Evolutionary conservation across 2,329 filamentous ascomycete species (phyloP).

Genomic region (Plectosphaerella plurivora): DNA sequence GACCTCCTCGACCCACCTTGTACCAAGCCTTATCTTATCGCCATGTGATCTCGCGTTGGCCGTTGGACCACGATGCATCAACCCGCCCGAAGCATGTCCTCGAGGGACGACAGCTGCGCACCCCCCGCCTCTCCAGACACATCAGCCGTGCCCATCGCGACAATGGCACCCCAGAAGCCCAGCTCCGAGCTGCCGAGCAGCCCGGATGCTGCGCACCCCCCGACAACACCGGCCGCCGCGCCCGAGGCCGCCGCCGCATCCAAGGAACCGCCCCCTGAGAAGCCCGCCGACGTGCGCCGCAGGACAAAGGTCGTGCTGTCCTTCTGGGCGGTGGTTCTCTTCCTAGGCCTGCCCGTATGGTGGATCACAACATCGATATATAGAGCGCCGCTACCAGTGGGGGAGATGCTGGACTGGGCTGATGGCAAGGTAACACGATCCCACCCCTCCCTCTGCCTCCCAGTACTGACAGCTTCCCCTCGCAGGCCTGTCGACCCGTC

Average conservation of each 20-base stretch:
- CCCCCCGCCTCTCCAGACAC: background rate
- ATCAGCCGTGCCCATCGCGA: too few species aligned
- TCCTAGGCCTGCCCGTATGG: slow-evolving; percentile 89
- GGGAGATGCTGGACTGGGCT: slow-evolving; percentile 87
- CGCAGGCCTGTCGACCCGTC: slow-evolving; percentile 77
- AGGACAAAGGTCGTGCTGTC: slow-evolving; percentile 75
- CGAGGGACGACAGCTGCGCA: background rate
- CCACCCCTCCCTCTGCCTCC: background rate
- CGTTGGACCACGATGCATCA: background rate
- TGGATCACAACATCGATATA: slow-evolving; percentile 93
- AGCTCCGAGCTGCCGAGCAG: background rate
- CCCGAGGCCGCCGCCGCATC: slow-evolving; percentile 9
- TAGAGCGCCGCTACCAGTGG: slow-evolving; percentile 75
- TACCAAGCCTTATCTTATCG: slow-evolving; percentile 3
- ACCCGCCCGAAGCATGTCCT: background rate
- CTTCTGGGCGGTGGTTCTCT: slow-evolving; percentile 84
- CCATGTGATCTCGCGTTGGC: slow-evolving; percentile 2
- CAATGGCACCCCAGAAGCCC: background rate
- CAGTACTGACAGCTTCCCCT: background rate
- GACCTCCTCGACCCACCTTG: too few species aligned
- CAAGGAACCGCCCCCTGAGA: slow-evolving; percentile 72
- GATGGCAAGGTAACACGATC: slow-evolving; percentile 67
- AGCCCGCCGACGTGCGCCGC: slow-evolving; percentile 60
- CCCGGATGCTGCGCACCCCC: background rate
- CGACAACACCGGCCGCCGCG: background rate